Conservation (phyloP, 2,329 filamentous ascomycete species). For the Colletotrichum noveboracense region DNA sequence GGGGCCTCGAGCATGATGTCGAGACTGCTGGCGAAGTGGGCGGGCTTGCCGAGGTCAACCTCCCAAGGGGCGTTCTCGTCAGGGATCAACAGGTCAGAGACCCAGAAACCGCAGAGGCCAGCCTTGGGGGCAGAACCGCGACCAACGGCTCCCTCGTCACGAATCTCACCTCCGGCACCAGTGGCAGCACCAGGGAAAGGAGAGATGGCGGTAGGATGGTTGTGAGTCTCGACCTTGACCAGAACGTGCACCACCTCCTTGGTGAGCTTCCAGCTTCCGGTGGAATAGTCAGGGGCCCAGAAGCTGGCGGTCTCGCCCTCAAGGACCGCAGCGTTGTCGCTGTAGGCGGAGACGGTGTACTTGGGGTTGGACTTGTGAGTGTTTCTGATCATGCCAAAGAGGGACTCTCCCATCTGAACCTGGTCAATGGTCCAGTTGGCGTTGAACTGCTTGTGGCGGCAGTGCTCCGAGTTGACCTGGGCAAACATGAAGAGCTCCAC, state of each 20-base stretch:
- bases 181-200: conserved; percentile 93
- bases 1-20: conserved; percentile 99
- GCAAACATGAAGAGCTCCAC: conserved; percentile 99
- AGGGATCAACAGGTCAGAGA: conserved; percentile 92
- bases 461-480: conserved; percentile 98
- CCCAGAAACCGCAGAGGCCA: conserved; percentile 90
- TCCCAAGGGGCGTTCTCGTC: conserved; percentile 88
- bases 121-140: conserved; percentile 92
- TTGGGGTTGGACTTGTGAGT: conserved; percentile 85
- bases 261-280: conserved; percentile 84
- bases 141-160: conserved; percentile 94
- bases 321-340: conserved; percentile 95
- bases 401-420: conserved; percentile 74
- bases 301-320: conserved; percentile 71
- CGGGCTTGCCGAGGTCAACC: conserved; percentile 84
- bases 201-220: conserved; percentile 95
- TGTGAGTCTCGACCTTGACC: conserved; percentile 96
- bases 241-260: conserved; percentile 89
- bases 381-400: conserved; percentile 97
- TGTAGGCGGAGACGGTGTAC: conserved; percentile 93
- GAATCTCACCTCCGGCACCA: conserved; percentile 92
- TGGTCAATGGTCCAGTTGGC: conserved; percentile 96
- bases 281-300: conserved; percentile 88
- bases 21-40: conserved; percentile 89
- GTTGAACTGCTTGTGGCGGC: conserved; percentile 88